Conservation (phyloP, 2,329 filamentous ascomycete species). For the Sporothrix euskadiensis region DNA sequence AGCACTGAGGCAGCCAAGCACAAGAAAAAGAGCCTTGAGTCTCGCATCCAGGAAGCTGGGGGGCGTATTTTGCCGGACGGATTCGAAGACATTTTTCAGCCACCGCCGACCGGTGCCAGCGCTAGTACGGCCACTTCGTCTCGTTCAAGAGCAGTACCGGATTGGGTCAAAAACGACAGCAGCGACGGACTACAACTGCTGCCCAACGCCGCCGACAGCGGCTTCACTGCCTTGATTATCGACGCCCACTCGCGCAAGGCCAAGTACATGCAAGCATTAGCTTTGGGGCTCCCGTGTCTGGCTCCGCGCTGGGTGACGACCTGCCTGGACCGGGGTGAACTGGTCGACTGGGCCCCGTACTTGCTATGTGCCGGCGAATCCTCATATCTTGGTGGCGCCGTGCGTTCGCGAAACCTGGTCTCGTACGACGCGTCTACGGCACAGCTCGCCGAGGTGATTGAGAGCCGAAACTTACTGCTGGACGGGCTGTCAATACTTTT, state of each 20-base stretch:
- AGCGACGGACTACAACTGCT: conserved; percentile 55
- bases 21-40: conserved; percentile 52
- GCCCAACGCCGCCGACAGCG: conserved; percentile 53
- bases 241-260: conserved; percentile 81
- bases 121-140: conserved; percentile 37
- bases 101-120: conserved; percentile 37
- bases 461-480: conserved; percentile 63
- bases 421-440: conserved; percentile 61
- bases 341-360: conserved; percentile 78
- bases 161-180: conserved; percentile 33
- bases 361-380: conserved; percentile 84
- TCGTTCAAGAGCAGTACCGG: conserved; percentile 37
- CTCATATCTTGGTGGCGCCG: conserved; percentile 70
- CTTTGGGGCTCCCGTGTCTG: conserved; percentile 83
- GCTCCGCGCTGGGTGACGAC: conserved; percentile 77
- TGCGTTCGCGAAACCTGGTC: conserved; percentile 69
- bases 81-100: conserved; percentile 78
- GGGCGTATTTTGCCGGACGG: conserved; percentile 71
- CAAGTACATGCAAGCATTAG: conserved; percentile 94
- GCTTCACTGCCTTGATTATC: conserved; percentile 83
- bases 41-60: conserved; percentile 68
- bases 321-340: conserved; percentile 60
- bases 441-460: conserved; percentile 58
- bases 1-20: conserved; percentile 50
- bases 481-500: conserved; percentile 67